Evolutionary conservation across 1,139 yeast species (phyloP).

Genomic region (Suhomyces anneliseae): DNA sequence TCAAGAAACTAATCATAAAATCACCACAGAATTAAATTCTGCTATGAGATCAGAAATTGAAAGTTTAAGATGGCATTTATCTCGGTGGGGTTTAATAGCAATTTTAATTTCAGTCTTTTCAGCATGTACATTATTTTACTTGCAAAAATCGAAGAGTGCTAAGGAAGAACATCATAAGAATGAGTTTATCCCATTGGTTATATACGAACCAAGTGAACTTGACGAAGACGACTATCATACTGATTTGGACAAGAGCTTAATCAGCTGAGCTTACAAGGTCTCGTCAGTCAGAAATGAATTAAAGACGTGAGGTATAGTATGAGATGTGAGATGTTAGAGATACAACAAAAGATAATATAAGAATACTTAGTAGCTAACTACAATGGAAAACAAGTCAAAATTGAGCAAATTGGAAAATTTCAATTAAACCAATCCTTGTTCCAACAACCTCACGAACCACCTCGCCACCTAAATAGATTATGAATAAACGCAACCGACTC

Average conservation of each 20-base stretch:
- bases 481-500: no score
- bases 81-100: slow-evolving; percentile 79
- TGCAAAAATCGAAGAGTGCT: slow-evolving; percentile 30
- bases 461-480: no score
- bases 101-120: slow-evolving; percentile 47
- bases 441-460: no score
- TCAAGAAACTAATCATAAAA: slow-evolving; percentile 84
- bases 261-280: slow-evolving; percentile 5
- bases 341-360: no score
- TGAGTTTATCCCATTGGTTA: slow-evolving; percentile 46
- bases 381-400: no score
- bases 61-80: slow-evolving; percentile 87
- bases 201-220: slow-evolving; percentile 49
- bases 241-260: slow-evolving; percentile 34
- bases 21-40: slow-evolving; percentile 77
- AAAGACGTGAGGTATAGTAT: no score
- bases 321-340: no score
- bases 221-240: slow-evolving; percentile 51
- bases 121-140: slow-evolving; percentile 44
- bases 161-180: slow-evolving; percentile 26
- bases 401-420: no score
- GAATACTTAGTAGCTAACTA: no score
- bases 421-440: no score
- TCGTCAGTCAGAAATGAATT: no score
- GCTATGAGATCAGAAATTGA: slow-evolving; percentile 87